Base-by-base conservation (phyloP, 2,329 filamentous ascomycete genomes). In the Amauroascus niger region DNA sequence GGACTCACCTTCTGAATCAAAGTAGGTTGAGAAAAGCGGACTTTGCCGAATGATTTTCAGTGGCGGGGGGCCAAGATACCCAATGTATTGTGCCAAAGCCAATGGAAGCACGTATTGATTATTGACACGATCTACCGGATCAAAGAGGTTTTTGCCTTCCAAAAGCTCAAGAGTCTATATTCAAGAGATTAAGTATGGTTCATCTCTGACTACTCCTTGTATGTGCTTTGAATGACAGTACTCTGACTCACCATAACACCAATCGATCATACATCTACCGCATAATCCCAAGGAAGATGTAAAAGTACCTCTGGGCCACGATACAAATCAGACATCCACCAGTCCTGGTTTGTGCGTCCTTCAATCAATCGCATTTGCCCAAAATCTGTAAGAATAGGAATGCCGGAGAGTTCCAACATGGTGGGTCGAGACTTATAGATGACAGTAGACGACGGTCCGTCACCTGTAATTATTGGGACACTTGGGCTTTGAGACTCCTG, bases 81-180 rank as follows among this genome's bases (percentile, higher is more conserved):
- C 61, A 28, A 66, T 64, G 47, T 65, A 66, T 47, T 66, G 61
- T 0, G 60, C 58, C 41, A 65, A 46, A 41, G 62, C 64, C 28
- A 64, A 39, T 14, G 60, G 62, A 37, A 63, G 55, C 7, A 61
- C 61, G 52, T 65, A 66, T 50, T 65, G 60, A 8, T 56, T 32
- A 47, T 63, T 14, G 20, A 50, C 55, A 20, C 20, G 52, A 58
- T 64, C 61, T 13, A 63, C 56, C 2, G 64, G 63, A 54, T 62
- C 54, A 52, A 66, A 62, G 6, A 66, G 53, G 30, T 61, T 64
- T 40, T 41, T 60, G 9, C 61, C 63, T 59, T 64, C 62, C 11
- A 65, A 20, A 8, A 65, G 58, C 50, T 66, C 63, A 5, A 65
- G 60, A n/a, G 60, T 61, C 62, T 65, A 52, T 45, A 28, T 49